Conservation (phyloP, 179 eudicot genomes). For the Spinacia oleracea region DNA sequence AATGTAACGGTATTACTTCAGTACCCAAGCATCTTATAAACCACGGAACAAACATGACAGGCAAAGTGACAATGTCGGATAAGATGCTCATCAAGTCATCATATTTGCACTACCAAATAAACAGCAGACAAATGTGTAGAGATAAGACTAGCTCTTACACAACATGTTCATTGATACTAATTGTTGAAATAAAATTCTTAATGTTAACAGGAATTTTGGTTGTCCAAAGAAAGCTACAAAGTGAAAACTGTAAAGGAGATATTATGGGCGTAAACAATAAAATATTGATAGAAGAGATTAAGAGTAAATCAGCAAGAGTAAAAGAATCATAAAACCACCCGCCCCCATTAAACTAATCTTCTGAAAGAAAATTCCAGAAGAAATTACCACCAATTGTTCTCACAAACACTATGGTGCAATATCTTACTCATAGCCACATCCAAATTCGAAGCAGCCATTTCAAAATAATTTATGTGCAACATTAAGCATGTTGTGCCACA, state of each 20-base stretch:
- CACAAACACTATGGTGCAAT: too few relatives aligned
- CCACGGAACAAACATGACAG: too few relatives aligned
- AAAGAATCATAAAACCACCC: neutral
- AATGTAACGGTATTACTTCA: neutral
- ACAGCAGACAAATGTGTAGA: neutral
- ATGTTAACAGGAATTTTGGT: neutral
- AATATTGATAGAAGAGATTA: neutral
- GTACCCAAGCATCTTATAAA: too few relatives aligned
- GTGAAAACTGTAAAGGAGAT: neutral
- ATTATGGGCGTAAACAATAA: neutral
- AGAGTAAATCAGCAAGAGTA: neutral
- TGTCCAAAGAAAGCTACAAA: neutral
- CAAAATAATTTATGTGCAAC: neutral
- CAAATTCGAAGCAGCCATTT: neutral
- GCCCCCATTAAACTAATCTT: neutral
- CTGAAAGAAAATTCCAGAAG: neutral
- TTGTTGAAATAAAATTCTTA: too few relatives aligned
- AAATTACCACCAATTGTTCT: too few relatives aligned
- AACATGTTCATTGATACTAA: neutral
- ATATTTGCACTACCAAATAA: neutral
- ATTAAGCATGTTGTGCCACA: neutral
- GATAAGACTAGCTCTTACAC: neutral
- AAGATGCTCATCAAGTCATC: neutral
- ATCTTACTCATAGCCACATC: too few relatives aligned
- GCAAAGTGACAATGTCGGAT: neutral